phyloP scores from a whole-genome alignment of 805 yeast genomes.

The Debaryomyces tyrocola region DNA sequence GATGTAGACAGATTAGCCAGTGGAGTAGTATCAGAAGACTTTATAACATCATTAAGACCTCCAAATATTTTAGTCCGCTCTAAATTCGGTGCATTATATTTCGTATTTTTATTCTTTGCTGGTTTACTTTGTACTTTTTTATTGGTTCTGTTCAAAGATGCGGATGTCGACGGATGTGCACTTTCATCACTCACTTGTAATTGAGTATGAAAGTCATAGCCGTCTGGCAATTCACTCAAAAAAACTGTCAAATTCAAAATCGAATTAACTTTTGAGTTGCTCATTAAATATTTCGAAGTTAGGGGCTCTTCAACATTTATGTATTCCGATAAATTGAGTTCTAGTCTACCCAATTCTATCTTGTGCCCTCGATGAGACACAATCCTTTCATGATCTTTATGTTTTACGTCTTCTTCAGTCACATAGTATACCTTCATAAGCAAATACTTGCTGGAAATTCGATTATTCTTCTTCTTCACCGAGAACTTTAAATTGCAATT shows the following conservation, averaged over 20 bases:
- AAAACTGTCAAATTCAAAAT: constrained; percentile 64
- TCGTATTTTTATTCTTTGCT: constrained; percentile 32
- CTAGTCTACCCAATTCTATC: constrained; percentile 62
- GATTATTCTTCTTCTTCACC: constrained; percentile 36
- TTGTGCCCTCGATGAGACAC: constrained; percentile 4
- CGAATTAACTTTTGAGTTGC: constrained; percentile 80
- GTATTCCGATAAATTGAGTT: constrained; percentile 72
- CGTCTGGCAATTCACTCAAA: constrained; percentile 42
- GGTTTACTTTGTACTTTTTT: constrained; percentile 1
- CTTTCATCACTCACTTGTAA: constrained; percentile 31
- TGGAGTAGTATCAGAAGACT: neutral
- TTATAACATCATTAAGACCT: constrained; percentile 46
- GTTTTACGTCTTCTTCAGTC: constrained; percentile 15
- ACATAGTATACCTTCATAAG: constrained; percentile 37
- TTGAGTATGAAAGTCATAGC: constrained; percentile 43
- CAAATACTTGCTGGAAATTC: constrained; percentile 45
- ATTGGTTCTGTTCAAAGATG: neutral
- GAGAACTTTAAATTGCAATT: constrained; percentile 41
- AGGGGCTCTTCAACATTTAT: constrained; percentile 52
- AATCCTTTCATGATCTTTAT: constrained; percentile 9
- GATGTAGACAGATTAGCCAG: constrained; percentile 3
- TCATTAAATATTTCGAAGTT: constrained; percentile 65
- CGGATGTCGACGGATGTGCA: constrained; percentile 1
- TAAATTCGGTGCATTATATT: constrained; percentile 39
- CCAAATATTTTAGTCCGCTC: constrained; percentile 48